Evolutionary conservation across 2,329 filamentous ascomycete genomes (phyloP).

Genomic region (Lachnellula arida): DNA sequence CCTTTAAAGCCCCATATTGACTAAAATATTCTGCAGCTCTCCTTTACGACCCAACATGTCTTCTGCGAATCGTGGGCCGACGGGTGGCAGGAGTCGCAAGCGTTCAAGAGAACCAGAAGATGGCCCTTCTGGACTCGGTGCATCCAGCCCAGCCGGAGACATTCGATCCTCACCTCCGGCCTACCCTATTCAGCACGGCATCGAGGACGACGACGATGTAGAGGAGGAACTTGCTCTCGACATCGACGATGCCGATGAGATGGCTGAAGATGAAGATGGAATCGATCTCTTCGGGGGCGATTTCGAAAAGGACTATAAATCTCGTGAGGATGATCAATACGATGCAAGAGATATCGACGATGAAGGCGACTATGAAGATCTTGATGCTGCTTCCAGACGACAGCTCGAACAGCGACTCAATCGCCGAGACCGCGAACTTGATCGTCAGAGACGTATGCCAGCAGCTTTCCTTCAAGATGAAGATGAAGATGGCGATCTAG

Average conservation of each 20-base stretch:
- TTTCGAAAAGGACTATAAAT: slow-evolving; percentile 66
- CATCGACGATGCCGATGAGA: slow-evolving; percentile 73
- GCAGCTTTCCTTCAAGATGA: slow-evolving; percentile 70
- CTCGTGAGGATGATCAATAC: slow-evolving; percentile 65
- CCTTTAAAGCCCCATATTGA: slow-evolving; percentile 29
- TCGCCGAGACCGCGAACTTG: slow-evolving; percentile 68
- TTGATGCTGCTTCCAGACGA: slow-evolving; percentile 62
- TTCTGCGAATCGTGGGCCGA: slow-evolving; percentile 73
- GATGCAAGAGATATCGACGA: slow-evolving; percentile 71
- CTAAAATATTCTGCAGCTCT: slow-evolving; percentile 51
- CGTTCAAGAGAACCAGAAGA: slow-evolving; percentile 62
- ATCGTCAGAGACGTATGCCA: slow-evolving; percentile 61
- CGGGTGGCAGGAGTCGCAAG: slow-evolving; percentile 50
- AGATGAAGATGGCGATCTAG: slow-evolving; percentile 78
- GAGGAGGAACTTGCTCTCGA: slow-evolving; percentile 69
- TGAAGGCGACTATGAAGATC: slow-evolving; percentile 66
- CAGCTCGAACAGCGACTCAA: slow-evolving; percentile 69
- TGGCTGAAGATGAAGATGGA: slow-evolving; percentile 76
- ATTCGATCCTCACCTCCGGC: slow-evolving; percentile 63
- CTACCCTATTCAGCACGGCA: slow-evolving; percentile 59
- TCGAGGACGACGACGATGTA: slow-evolving; percentile 64
- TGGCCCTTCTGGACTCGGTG: slow-evolving; percentile 47
- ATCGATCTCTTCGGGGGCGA: slow-evolving; percentile 73
- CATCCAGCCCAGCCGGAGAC: slow-evolving; percentile 48
- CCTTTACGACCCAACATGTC: slow-evolving; percentile 76